Percentiles rank a stretch among this genome's conserved stretches.
These are phyloP conservation scores for Xylaria acuta DNA, from an alignment of 495 filamentous ascomycete genomes.

Conservation along the genomic window DNA sequence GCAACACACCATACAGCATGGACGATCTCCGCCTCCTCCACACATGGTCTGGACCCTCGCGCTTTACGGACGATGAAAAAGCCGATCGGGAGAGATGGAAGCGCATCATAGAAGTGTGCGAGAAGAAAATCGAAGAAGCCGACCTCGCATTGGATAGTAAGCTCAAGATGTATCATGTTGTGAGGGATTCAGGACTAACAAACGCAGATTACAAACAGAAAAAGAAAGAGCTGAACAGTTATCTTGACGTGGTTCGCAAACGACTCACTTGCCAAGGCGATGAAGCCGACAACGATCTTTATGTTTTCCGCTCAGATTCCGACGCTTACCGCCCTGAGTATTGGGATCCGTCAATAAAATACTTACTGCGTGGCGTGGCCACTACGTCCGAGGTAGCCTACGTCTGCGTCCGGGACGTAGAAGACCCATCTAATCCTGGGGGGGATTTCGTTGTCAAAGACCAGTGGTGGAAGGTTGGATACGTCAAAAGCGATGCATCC, in stretches of 20 bases:
- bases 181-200: neutral
- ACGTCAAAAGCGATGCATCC: constrained; percentile 33
- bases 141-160: constrained; percentile 28
- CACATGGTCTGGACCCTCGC: constrained; percentile 34
- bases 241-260: constrained; percentile 34
- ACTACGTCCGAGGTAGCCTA: constrained; percentile 44
- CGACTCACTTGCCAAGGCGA: constrained; percentile 45
- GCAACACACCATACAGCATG: constrained; percentile 29
- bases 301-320: constrained; percentile 35
- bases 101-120: constrained; percentile 27
- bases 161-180: neutral
- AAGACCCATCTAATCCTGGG: constrained; percentile 31
- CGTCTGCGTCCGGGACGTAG: constrained; percentile 41
- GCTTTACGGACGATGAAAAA: constrained; percentile 33
- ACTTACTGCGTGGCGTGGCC: constrained; percentile 50
- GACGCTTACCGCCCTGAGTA: constrained; percentile 37
- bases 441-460: constrained; percentile 32
- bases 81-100: constrained; percentile 31
- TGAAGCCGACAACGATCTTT: constrained; percentile 34
- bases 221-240: constrained; percentile 26
- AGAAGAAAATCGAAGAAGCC: constrained; percentile 29
- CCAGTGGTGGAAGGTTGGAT: constrained; percentile 54
- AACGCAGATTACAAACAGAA: constrained; percentile 33
- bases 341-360: constrained; percentile 48
- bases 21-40: constrained; percentile 37